Conservation (phyloP, 208 protist species). For the Phytomonas sp. region DNA sequence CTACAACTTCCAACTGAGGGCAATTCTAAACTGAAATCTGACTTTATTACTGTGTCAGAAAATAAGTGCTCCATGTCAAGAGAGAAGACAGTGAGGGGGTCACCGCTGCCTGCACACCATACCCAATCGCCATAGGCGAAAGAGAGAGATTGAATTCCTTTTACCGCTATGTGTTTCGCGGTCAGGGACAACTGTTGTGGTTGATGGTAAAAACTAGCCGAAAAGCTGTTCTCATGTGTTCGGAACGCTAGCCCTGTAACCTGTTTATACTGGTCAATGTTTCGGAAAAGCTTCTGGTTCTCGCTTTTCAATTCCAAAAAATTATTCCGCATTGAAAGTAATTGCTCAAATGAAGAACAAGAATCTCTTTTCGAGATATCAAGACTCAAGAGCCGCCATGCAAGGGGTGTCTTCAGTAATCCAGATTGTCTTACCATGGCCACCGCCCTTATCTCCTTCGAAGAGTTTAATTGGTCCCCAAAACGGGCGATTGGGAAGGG, state of each 20-base stretch:
- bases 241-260: not conserved
- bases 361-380: not conserved
- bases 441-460: not conserved
- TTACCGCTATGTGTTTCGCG: not conserved
- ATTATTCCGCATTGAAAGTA: not conserved
- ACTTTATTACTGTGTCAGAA: not conserved
- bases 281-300: not conserved
- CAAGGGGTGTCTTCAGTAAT: not conserved
- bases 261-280: not conserved
- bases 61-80: not conserved
- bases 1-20: not conserved
- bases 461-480: slow-evolving; percentile 7
- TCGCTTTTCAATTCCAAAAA: not conserved
- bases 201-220: not conserved
- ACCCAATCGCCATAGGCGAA: not conserved
- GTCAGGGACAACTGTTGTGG: not conserved
- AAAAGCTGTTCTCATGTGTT: not conserved
- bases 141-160: not conserved
- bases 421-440: not conserved
- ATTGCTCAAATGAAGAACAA: not conserved
- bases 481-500: slow-evolving; percentile 37
- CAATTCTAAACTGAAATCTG: not conserved
- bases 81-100: not conserved
- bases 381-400: not conserved
- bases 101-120: not conserved